These are phyloP conservation scores for Hypoxylon sp. DNA, from an alignment of 2,329 filamentous ascomycete species.

Conservation along the genomic window DNA sequence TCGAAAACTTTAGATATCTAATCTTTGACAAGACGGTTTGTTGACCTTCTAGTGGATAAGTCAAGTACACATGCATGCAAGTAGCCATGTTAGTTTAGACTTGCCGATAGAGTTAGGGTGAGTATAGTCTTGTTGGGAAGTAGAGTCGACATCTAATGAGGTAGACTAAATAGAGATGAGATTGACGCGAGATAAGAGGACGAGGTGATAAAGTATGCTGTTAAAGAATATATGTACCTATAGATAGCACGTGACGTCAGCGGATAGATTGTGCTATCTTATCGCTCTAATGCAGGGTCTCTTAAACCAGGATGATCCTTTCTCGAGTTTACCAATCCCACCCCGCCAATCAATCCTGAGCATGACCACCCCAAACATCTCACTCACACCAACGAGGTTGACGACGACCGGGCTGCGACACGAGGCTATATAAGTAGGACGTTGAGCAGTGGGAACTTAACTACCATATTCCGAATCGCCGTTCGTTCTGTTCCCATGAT, in stretches of 20 bases:
- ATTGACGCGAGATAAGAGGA: neutral
- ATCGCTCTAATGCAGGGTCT: slow-evolving; percentile 6
- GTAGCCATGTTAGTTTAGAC: neutral
- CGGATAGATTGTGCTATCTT: slow-evolving; percentile 7
- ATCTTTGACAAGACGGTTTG: neutral
- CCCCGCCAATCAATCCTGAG: slow-evolving; percentile 1
- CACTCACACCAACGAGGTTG: neutral
- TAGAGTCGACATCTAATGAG: no score
- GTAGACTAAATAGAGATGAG: no score
- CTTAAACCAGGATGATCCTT: neutral
- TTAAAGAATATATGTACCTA: slow-evolving; percentile 21
- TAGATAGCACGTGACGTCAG: slow-evolving; percentile 40
- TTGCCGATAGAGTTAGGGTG: neutral
- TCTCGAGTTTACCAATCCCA: neutral
- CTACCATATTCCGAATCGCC: neutral
- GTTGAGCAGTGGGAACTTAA: neutral
- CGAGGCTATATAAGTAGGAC: slow-evolving; percentile 3
- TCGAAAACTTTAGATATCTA: slow-evolving; percentile 25
- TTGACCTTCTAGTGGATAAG: neutral
- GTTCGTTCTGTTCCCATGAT: neutral
- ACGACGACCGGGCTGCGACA: neutral
- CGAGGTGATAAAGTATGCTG: neutral
- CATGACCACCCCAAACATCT: neutral
- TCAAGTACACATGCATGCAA: neutral
- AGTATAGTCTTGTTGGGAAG: neutral